These are phyloP conservation scores for Brassica carinata DNA, from an alignment of 345 rosid species.

Conservation along the genomic window DNA sequence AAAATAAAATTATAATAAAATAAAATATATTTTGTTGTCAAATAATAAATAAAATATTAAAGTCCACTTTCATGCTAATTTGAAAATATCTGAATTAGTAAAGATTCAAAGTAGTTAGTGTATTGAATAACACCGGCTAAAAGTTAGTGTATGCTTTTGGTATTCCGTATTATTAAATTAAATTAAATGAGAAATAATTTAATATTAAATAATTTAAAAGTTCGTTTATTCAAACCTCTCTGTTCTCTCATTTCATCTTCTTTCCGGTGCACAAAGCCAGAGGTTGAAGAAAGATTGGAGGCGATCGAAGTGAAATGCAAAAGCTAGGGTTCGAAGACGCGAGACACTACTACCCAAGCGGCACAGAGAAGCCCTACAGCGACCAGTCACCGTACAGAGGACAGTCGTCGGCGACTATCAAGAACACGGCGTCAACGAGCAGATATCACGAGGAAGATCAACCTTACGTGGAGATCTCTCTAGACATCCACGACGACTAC, in stretches of 20 bases:
- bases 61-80: slow-evolving; percentile 32
- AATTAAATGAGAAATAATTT: neutral
- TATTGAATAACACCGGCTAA: neutral
- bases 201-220: neutral
- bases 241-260: slow-evolving; percentile 17
- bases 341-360: neutral
- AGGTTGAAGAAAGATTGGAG: neutral
- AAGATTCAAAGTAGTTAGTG: neutral
- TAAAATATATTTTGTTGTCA: too few relatives aligned
- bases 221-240: neutral
- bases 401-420: neutral
- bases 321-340: slow-evolving; percentile 34
- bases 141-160: slow-evolving; percentile 13
- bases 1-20: too few relatives aligned
- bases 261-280: neutral
- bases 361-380: neutral
- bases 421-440: slow-evolving; percentile 1
- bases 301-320: slow-evolving; percentile 27
- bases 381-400: neutral
- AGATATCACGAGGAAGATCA: slow-evolving; percentile 30
- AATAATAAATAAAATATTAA: neutral
- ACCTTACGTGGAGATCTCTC: slow-evolving; percentile 75
- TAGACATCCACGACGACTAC: slow-evolving; percentile 68
- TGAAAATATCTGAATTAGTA: slow-evolving; percentile 13
- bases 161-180: neutral